Evolutionary conservation across 768 basidiomycete species (phyloP).

Genomic region (Tylopilus balloui): DNA sequence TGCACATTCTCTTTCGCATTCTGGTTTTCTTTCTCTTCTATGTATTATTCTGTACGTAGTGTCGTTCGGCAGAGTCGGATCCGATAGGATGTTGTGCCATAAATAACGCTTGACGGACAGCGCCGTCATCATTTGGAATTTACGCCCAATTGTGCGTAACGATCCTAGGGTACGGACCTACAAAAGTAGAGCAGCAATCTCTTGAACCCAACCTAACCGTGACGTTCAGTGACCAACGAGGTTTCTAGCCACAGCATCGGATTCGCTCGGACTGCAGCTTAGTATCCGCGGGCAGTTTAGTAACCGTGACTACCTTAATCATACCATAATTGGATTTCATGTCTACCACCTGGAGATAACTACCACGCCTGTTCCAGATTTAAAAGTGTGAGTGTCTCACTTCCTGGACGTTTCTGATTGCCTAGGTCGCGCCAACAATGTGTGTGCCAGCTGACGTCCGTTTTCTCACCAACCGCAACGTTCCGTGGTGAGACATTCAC

Average conservation of each 20-base stretch:
- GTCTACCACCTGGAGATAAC: background rate
- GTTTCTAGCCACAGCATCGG: background rate
- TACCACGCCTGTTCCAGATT: constrained; percentile 11
- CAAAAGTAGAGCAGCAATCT: background rate
- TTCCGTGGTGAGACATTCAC: constrained; percentile 15
- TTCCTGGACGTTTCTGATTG: constrained; percentile 1
- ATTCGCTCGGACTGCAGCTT: background rate
- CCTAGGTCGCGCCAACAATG: background rate
- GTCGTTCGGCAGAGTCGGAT: background rate
- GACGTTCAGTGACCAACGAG: background rate
- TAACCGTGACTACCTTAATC: background rate
- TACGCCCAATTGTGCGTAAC: background rate
- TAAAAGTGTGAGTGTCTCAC: constrained; percentile 16
- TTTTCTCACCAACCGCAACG: background rate
- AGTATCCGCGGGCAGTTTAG: background rate
- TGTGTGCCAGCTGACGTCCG: background rate
- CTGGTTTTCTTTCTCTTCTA: background rate
- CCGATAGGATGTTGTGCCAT: constrained; percentile 6
- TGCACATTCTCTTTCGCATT: constrained; percentile 5
- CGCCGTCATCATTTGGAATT: background rate
- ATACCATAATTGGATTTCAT: constrained; percentile 2
- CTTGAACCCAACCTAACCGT: constrained; percentile 4
- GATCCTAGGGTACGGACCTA: background rate
- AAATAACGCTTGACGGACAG: background rate
- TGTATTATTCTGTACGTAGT: constrained; percentile 6